Base-by-base conservation (phyloP, 371 early-diverging fungal genomes). In the Rhizopus arrhizus region DNA sequence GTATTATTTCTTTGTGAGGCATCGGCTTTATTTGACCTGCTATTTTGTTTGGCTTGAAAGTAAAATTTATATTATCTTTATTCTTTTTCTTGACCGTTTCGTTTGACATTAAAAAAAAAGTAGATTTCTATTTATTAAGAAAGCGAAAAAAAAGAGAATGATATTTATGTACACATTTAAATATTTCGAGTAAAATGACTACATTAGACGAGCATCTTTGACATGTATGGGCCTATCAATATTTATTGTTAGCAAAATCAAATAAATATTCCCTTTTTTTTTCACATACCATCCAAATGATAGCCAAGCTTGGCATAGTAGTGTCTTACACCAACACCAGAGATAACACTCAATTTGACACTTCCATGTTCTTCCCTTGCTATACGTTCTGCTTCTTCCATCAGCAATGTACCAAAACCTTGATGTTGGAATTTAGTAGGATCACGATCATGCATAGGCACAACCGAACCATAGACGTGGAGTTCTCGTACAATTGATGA, bases 351-450 rank as follows among this genome's bases (percentile, higher is more conserved):
- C 43, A 99, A 68, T 72, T 99, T 99, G 43, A 84, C 86, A 65
- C 94, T 92, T 16, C 92, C 92, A 74, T 99, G 99, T 77, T 99
- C 99, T 65, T 99, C 95, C 59, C 91, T 82, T 16, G 99, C 99
- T 67, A 99, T 99, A 53, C 98, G 80, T 80, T 99, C 99, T 0
- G 99, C 99, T 78, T 99, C 99, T 59, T 96, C 97, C 95, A 99
- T 99, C 61, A 99, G 75, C 69, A 99, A 70, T 1, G 97, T 95
- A 58, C 99, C 99, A 71, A 92, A 99, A 3, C 99, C 99, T 79
- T 99, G 98, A 78, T 99, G 99, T 83, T 99, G 99, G 88, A 98
- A 99, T 74, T 96, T 96, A 5, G 89, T 93, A 12, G 96, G 96
- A 65, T 99, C 97, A 48, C 98, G 86, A 61, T 89, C 92, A 60